Evolutionary conservation across 257 asterid genomes (phyloP).

Genomic region (Plectranthus barbatus): DNA sequence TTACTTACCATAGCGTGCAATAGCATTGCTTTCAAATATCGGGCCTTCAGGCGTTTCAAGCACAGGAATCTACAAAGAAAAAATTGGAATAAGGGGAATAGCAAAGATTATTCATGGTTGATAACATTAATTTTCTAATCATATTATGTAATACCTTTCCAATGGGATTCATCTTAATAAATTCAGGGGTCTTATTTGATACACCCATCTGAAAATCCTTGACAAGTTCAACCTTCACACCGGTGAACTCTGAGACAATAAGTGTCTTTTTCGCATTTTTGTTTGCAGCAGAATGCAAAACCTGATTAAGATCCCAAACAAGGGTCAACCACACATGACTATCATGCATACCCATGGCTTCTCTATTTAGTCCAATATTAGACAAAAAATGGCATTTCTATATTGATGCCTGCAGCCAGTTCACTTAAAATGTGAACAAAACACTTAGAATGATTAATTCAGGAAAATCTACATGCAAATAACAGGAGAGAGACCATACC

Average conservation of each 20-base stretch:
- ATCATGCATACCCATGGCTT: not conserved
- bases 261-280: slow-evolving; percentile 53
- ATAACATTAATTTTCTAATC: not conserved
- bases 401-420: not conserved
- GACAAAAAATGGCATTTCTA: not conserved
- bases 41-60: slow-evolving; percentile 92
- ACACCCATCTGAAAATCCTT: slow-evolving; percentile 71
- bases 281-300: slow-evolving; percentile 49
- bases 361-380: not conserved
- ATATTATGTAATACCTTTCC: slow-evolving; percentile 48
- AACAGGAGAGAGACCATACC: not conserved
- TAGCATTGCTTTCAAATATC: slow-evolving; percentile 86
- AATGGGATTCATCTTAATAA: slow-evolving; percentile 77
- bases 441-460: not conserved
- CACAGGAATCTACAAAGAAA: slow-evolving; percentile 58
- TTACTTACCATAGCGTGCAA: slow-evolving; percentile 76
- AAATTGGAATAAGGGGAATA: not conserved
- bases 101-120: not conserved
- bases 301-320: slow-evolving; percentile 25
- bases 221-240: slow-evolving; percentile 44
- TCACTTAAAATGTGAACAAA: not conserved
- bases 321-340: not conserved
- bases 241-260: slow-evolving; percentile 54
- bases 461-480: not conserved
- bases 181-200: slow-evolving; percentile 69